These are phyloP conservation scores for Alternaria triticina DNA, from an alignment of 2,329 filamentous ascomycete species.

Conservation along the genomic window DNA sequence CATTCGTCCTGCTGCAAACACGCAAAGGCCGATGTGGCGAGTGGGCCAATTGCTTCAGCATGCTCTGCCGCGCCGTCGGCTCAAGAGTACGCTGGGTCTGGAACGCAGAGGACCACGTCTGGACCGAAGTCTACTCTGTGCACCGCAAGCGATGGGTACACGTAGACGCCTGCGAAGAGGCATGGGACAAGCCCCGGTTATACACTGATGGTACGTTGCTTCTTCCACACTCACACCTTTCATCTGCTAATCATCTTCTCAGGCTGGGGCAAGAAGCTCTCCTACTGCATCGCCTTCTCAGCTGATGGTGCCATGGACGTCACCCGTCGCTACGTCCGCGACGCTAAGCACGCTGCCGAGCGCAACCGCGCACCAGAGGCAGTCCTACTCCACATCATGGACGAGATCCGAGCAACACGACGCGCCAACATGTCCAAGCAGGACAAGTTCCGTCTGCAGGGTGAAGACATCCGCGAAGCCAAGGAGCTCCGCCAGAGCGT, in stretches of 20 bases:
- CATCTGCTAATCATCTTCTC: conserved; percentile 15
- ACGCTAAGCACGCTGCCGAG: conserved; percentile 73
- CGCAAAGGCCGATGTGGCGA: conserved; percentile 87
- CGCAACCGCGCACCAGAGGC: conserved; percentile 85
- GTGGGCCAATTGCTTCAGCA: conserved; percentile 98
- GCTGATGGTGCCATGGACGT: conserved; percentile 79
- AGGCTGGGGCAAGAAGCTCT: conserved; percentile 95
- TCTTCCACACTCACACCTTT: not conserved
- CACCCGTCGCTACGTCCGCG: conserved; percentile 73
- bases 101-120: conserved; percentile 97
- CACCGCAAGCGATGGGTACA: conserved; percentile 96
- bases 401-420: conserved; percentile 86
- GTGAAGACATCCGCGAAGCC: conserved; percentile 78
- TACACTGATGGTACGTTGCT: conserved; percentile 77
- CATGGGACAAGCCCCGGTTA: conserved; percentile 91
- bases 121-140: conserved; percentile 96
- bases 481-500: conserved; percentile 77
- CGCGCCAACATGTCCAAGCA: conserved; percentile 86
- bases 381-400: conserved; percentile 87
- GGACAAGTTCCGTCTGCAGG: conserved; percentile 79
- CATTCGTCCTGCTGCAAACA: conserved; percentile 89
- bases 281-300: conserved; percentile 96
- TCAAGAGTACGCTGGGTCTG: conserved; percentile 95
- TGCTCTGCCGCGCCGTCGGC: conserved; percentile 93
- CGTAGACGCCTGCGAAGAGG: conserved; percentile 91